A percentile compares a stretch with the other conserved stretches of the same genome.
Evolutionary conservation across 768 basidiomycete genomes (phyloP).

Genomic region (Termitomyces sp.): DNA sequence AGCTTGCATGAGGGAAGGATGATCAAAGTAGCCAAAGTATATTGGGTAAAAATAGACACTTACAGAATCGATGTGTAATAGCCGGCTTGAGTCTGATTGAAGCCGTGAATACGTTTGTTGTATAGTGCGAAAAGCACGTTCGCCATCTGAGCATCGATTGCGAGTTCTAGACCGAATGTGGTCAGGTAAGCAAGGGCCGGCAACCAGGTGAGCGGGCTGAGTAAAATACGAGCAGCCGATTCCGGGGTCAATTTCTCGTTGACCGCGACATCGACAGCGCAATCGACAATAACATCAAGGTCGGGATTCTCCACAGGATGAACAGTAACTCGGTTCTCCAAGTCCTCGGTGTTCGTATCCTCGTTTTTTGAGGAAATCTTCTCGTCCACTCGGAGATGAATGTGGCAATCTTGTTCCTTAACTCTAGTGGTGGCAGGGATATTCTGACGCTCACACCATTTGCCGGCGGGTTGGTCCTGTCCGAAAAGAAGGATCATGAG

Average conservation of each 20-base stretch:
- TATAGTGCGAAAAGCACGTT: conserved; percentile 35
- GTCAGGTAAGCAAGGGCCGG: conserved; percentile 47
- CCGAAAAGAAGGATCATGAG: conserved; percentile 36
- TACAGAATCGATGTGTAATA: conserved; percentile 34
- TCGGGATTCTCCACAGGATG: neutral
- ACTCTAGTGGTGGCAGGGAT: conserved; percentile 22
- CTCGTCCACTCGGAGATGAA: neutral
- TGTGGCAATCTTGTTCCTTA: conserved; percentile 5
- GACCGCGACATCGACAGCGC: conserved; percentile 37
- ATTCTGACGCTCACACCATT: conserved; percentile 42
- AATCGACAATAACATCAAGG: conserved; percentile 13
- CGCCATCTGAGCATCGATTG: conserved; percentile 49
- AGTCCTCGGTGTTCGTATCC: neutral
- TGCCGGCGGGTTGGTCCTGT: conserved; percentile 48
- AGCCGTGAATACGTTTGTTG: conserved; percentile 24
- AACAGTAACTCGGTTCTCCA: neutral
- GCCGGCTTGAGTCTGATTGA: conserved; percentile 46
- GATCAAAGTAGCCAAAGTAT: neutral
- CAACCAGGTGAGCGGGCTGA: conserved; percentile 46
- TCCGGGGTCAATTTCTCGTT: conserved; percentile 35
- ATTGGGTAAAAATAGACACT: neutral
- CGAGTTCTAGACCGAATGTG: conserved; percentile 55
- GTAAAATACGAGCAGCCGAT: conserved; percentile 25
- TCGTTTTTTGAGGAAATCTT: neutral
- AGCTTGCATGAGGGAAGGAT: neutral